Conservation (phyloP, 176 grass and related monocot species). For the Carex scoparia region DNA sequence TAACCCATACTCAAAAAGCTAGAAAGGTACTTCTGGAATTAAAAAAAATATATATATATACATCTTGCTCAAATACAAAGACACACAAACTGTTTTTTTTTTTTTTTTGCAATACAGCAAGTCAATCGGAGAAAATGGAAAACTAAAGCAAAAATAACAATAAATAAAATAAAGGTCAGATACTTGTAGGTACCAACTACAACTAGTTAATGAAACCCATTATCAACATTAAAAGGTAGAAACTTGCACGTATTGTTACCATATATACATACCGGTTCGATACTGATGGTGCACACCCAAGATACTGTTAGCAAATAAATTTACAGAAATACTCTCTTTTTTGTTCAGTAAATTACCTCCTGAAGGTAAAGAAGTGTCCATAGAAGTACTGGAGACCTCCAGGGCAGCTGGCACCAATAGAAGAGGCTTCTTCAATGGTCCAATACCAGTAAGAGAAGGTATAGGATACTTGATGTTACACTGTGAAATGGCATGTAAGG, state of each 20-base stretch:
- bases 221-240: not conserved
- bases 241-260: not conserved
- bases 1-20: not conserved
- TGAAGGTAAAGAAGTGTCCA: slow-evolving; percentile 32
- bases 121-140: not conserved
- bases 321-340: not conserved
- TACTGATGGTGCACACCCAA: not conserved
- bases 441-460: not conserved
- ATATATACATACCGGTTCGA: not conserved
- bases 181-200: not conserved
- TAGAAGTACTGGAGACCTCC: slow-evolving; percentile 17
- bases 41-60: not conserved
- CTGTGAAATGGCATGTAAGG: slow-evolving; percentile 5
- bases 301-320: not conserved
- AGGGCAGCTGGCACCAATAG: slow-evolving; percentile 18
- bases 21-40: not conserved
- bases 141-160: not conserved
- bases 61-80: not conserved
- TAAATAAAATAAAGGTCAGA: not conserved
- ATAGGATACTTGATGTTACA: slow-evolving; percentile 15
- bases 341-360: slow-evolving; percentile 24
- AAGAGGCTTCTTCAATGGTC: slow-evolving; percentile 21
- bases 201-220: not conserved
- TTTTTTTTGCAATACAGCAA: not conserved
- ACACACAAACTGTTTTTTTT: not conserved